These are phyloP conservation scores for Albophoma yamanashiensis DNA, from an alignment of 2,329 filamentous ascomycete species.

Conservation along the genomic window DNA sequence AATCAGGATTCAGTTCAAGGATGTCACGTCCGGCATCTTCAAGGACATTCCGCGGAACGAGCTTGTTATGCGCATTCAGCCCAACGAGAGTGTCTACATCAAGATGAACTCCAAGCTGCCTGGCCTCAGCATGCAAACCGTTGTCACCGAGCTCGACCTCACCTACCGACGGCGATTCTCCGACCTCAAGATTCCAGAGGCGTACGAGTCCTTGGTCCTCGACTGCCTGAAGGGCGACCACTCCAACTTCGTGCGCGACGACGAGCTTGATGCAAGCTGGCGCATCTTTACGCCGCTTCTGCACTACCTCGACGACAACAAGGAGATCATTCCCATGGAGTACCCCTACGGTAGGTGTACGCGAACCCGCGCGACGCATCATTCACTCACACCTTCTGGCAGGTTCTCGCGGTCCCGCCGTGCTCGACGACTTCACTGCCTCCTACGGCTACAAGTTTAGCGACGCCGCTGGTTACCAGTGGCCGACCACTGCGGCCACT, in stretches of 20 bases:
- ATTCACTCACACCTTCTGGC: not conserved
- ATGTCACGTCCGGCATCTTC: constrained; percentile 98
- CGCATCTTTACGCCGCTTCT: constrained; percentile 95
- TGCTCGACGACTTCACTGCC: constrained; percentile 94
- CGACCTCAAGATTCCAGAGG: constrained; percentile 97
- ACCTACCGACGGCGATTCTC: constrained; percentile 98
- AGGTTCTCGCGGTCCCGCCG: constrained; percentile 94
- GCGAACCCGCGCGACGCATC: too few species aligned
- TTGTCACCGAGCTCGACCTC: constrained; percentile 94
- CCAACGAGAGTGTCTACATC: constrained; percentile 98
- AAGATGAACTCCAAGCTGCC: constrained; percentile 99
- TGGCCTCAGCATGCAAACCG: constrained; percentile 97
- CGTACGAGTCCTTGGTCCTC: constrained; percentile 94
- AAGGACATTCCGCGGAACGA: constrained; percentile 99
- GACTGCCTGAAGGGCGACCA: constrained; percentile 98
- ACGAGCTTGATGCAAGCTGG: constrained; percentile 96
- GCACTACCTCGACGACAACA: constrained; percentile 98
- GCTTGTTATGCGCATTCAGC: constrained; percentile 97
- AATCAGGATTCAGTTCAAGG: constrained; percentile 98
- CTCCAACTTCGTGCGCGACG: constrained; percentile 97
- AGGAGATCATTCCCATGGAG: constrained; percentile 98
- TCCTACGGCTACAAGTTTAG: constrained; percentile 99
- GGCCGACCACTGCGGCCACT: constrained; percentile 67
- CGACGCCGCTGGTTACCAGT: constrained; percentile 91
- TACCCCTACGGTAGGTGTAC: constrained; percentile 83